Percentiles rank a stretch among this genome's conserved stretches.
Conservation (phyloP, 805 yeast species). For the Lipomyces oligophaga region DNA sequence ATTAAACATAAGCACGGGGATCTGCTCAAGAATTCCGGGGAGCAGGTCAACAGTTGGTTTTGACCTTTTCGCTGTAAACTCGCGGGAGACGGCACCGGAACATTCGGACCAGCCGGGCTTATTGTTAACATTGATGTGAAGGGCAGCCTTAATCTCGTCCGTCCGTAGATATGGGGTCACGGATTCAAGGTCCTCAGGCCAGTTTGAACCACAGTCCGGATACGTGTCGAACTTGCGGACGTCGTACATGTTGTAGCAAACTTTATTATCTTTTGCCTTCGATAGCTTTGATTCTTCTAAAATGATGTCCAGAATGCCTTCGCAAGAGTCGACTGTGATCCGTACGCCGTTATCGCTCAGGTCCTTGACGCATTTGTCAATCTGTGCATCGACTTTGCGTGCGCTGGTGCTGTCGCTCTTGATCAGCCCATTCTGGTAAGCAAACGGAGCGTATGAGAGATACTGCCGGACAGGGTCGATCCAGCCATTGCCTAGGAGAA, state of each 20-base stretch:
- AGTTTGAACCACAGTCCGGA: conserved; percentile 87
- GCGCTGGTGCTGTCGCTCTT: conserved; percentile 33
- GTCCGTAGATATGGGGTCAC: conserved; percentile 52
- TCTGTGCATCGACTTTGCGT: conserved; percentile 27
- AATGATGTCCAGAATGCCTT: conserved; percentile 41
- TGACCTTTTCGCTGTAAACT: conserved; percentile 51
- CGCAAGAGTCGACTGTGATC: conserved; percentile 17
- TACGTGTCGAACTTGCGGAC: conserved; percentile 62
- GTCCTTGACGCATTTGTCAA: conserved; percentile 23
- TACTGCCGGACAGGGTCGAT: conserved; percentile 84
- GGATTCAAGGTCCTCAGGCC: conserved; percentile 67
- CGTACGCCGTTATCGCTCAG: conserved; percentile 30
- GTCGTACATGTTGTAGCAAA: conserved; percentile 82
- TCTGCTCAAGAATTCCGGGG: conserved; percentile 56
- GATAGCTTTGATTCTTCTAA: conserved; percentile 28
- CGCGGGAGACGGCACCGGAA: conserved; percentile 51
- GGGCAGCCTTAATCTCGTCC: conserved; percentile 45
- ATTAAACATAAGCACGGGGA: conserved; percentile 69
- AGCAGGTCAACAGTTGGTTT: conserved; percentile 61
- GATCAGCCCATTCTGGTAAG: conserved; percentile 56
- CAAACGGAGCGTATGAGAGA: conserved; percentile 70
- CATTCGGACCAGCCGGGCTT: conserved; percentile 74
- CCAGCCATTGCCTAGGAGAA: conserved; percentile 92
- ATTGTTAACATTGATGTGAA: conserved; percentile 46
- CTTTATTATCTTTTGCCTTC: conserved; percentile 34